Percentiles rank a stretch among this genome's conserved stretches.
Evolutionary conservation across 2,329 filamentous ascomycete genomes (phyloP).

Genomic region (Venturia oleaginea): DNA sequence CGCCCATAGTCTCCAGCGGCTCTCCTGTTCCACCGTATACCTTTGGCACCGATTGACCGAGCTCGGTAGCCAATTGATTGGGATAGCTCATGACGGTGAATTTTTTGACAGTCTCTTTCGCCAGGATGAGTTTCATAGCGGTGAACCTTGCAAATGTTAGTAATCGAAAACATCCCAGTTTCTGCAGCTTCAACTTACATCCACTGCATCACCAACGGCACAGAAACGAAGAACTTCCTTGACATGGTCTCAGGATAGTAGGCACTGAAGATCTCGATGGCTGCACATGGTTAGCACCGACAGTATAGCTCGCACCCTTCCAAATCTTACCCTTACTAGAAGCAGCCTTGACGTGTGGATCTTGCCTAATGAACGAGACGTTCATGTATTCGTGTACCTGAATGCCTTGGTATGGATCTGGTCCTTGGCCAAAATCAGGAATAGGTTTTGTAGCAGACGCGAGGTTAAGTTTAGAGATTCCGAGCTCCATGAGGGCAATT

Average conservation of each 20-base stretch:
- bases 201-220: conserved; percentile 85
- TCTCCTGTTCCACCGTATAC: conserved; percentile 69
- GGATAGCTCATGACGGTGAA: conserved; percentile 48
- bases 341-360: conserved; percentile 65
- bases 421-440: conserved; percentile 53
- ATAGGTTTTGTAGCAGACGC: conserved; percentile 59
- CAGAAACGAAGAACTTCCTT: conserved; percentile 94
- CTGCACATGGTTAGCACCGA: conserved; percentile 39
- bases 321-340: conserved; percentile 37
- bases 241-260: conserved; percentile 84
- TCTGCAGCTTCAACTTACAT: conserved; percentile 19
- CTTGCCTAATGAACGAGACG: conserved; percentile 77
- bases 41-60: conserved; percentile 59
- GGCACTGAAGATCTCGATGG: conserved; percentile 69
- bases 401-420: conserved; percentile 80
- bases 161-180: not conserved
- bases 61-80: conserved; percentile 54
- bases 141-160: conserved; percentile 24
- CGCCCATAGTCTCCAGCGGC: conserved; percentile 36
- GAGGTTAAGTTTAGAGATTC: conserved; percentile 63
- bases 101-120: conserved; percentile 40
- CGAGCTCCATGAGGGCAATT: conserved; percentile 81
- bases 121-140: conserved; percentile 37
- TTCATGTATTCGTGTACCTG: conserved; percentile 91
- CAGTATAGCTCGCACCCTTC: not conserved